Evolutionary conservation across 2,329 filamentous ascomycete species (phyloP).

Genomic region (Fusarium sp.): DNA sequence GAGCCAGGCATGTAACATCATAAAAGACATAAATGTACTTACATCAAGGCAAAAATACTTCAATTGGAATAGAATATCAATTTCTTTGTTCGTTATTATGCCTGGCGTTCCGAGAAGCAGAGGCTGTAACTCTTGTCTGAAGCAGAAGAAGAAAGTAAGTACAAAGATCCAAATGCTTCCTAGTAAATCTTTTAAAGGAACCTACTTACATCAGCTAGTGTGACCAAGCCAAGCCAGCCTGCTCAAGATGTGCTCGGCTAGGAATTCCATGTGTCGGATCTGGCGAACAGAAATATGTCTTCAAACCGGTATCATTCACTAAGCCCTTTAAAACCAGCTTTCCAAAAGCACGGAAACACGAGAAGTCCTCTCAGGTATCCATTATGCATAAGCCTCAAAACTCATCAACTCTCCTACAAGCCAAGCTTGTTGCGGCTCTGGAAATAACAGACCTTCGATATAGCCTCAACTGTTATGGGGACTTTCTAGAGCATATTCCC

Average conservation of each 20-base stretch:
- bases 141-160: slow-evolving; percentile 62
- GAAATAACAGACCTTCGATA: slow-evolving; percentile 53
- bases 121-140: slow-evolving; percentile 59
- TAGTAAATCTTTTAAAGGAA: background rate
- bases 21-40: background rate
- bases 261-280: slow-evolving; percentile 55
- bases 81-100: slow-evolving; percentile 44
- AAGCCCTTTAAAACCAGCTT: background rate
- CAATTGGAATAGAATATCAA: background rate
- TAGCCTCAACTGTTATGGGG: slow-evolving; percentile 56
- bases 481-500: slow-evolving; percentile 55
- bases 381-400: background rate
- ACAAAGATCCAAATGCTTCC: rapidly evolving
- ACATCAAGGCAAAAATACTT: rapidly evolving
- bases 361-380: background rate
- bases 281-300: slow-evolving; percentile 58
- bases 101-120: slow-evolving; percentile 60
- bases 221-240: slow-evolving; percentile 54
- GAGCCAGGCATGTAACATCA: background rate
- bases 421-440: slow-evolving; percentile 44
- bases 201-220: slow-evolving; percentile 47
- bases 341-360: background rate
- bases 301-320: slow-evolving; percentile 49
- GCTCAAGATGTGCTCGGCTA: slow-evolving; percentile 57
- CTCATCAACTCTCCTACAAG: slow-evolving; percentile 24